Evolutionary conservation across 352 stramenopile species (phyloP).

Genomic region (Lagenidium giganteum): DNA sequence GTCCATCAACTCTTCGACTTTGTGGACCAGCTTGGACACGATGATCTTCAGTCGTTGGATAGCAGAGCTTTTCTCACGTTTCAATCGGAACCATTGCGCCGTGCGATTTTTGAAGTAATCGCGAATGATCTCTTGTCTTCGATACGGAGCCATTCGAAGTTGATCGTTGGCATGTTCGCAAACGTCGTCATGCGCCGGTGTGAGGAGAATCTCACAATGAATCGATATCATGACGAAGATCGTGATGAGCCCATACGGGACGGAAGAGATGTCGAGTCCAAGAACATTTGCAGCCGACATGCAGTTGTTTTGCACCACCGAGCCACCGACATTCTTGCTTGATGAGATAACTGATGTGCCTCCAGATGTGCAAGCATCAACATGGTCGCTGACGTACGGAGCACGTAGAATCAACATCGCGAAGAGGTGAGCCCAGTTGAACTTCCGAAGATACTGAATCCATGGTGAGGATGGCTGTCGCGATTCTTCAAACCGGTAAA

Average conservation of each 20-base stretch:
- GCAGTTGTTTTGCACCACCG: conserved; percentile 20
- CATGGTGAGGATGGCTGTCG: conserved; percentile 39
- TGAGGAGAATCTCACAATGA: conserved; percentile 54
- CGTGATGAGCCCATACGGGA: conserved; percentile 50
- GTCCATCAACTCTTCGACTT: conserved; percentile 78
- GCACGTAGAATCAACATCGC: conserved; percentile 54
- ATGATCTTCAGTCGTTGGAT: conserved; percentile 75
- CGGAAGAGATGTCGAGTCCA: conserved; percentile 36
- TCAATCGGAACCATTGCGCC: conserved; percentile 57
- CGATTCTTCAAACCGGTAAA: conserved; percentile 60
- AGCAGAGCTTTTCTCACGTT: conserved; percentile 69
- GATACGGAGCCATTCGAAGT: conserved; percentile 20
- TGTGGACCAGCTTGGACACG: conserved; percentile 73
- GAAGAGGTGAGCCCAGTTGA: conserved; percentile 70
- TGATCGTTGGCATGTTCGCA: conserved; percentile 27
- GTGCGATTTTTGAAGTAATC: conserved; percentile 53
- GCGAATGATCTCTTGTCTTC: conserved; percentile 48
- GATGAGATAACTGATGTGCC: no score
- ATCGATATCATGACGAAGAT: conserved; percentile 68
- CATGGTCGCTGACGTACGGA: conserved; percentile 38
- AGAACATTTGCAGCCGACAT: conserved; percentile 58
- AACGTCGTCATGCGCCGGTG: conserved; percentile 43
- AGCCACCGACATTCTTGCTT: conserved; percentile 10
- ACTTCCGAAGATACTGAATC: conserved; percentile 63
- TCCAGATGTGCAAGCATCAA: conserved; percentile 36